These are phyloP conservation scores for Zoysia japonica DNA, from an alignment of 176 grass and related monocot genomes.

Conservation along the genomic window DNA sequence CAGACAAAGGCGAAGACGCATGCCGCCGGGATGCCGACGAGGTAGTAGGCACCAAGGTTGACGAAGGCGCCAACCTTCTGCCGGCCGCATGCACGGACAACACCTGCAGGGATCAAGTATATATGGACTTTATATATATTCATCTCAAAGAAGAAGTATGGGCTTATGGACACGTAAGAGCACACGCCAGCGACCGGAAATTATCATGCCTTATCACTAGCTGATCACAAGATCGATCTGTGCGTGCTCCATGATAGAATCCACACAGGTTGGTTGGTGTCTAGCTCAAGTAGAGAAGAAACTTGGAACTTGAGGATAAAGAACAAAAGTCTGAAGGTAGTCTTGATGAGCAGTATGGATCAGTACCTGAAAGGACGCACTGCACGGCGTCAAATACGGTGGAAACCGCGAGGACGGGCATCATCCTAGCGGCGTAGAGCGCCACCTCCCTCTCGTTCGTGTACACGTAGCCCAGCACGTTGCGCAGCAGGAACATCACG, in stretches of 20 bases:
- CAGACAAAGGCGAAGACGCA: background rate
- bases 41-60: background rate
- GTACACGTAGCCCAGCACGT: slow-evolving; percentile 52
- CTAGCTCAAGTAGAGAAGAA: too few relatives aligned
- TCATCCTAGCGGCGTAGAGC: slow-evolving; percentile 34
- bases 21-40: background rate
- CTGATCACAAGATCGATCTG: too few relatives aligned
- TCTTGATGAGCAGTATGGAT: too few relatives aligned
- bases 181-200: too few relatives aligned
- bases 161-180: too few relatives aligned
- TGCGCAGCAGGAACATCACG: slow-evolving; percentile 41
- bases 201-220: too few relatives aligned
- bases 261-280: too few relatives aligned
- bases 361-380: slow-evolving; percentile 56
- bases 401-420: slow-evolving; percentile 51
- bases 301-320: too few relatives aligned
- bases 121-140: too few relatives aligned
- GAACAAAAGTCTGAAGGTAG: too few relatives aligned
- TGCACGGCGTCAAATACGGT: slow-evolving; percentile 54
- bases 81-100: background rate
- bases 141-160: too few relatives aligned
- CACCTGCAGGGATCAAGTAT: background rate
- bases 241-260: too few relatives aligned
- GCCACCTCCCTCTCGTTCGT: slow-evolving; percentile 50
- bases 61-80: background rate